Base-by-base conservation (phyloP, 768 basidiomycete genomes). In the Boletus subparvulus region DNA sequence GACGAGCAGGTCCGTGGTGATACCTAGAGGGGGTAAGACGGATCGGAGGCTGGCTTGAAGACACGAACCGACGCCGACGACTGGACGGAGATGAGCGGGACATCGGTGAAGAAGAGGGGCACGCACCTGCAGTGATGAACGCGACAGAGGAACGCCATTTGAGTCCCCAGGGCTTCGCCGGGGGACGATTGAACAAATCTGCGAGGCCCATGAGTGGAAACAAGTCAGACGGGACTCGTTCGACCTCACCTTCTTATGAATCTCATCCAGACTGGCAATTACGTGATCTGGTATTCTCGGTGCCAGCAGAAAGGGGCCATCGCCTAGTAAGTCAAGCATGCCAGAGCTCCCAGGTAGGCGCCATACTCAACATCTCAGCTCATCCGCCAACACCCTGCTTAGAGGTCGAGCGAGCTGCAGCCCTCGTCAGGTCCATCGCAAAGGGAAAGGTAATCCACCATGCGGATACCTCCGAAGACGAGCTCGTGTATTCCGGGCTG, bases 351-450 rank as follows among this genome's bases (percentile, higher is more conserved):
- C 83, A 64, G 83, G 83, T 80, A 60, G 41, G 67, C 40, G 8
- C 35, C 19, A 9, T 13, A n/a, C 21, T 8, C 47, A 33, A 7
- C 1, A 4, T 41, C 26, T 47, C 21, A 21, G 21, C 21, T 21
- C 40, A 33, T 43, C 46, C 30, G 35, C 35, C 6, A 3, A 40
- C 19, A 2, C 21, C 11, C 11, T 19, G 5, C 8, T 2, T 62
- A 88, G 90, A 92, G 68, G 89, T 92, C 3, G 83, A 91, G 69
- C 73, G 83, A 30, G 88, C 90, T 6, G 81, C 80, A 1, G 75
- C 75, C 47, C 74, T 89, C 40, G 67, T 91, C 33, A 75, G 77
- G 48, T 69, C 75, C 3, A 61, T 83, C n/a, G 84, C 80, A 14
- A 68, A 69, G 13, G 83, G 81, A 9, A 84, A 82, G 65, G 67